Evolutionary conservation across 306 rosid genomes (phyloP), one percentile per base, ranked within the genome.

Genomic region (Neltuma alba): DNA sequence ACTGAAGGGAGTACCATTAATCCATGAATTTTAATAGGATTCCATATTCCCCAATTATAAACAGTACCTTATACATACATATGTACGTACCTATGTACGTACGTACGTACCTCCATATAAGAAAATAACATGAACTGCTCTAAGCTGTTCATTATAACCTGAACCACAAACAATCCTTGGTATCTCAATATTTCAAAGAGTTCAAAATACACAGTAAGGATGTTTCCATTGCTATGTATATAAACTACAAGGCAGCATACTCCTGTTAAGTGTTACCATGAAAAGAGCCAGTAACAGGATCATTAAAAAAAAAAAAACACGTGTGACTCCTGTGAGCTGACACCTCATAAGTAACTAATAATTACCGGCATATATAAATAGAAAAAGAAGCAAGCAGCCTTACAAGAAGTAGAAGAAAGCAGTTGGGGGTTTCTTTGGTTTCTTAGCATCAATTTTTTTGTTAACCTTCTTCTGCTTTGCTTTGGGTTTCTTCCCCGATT

Each of bases 321-420:
- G 64, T 47, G 41, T 48, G 31, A 14, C 21, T 74, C 63, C 36
- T 48, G 31, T 11, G 21, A 18, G 63, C 42, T 38, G 64, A 74
- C 80, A 81, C 34, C 54, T 47, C 72, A 73, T 41, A 41, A 67
- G 80, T 78, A 30, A 31, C 16, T 27, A 83, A 64, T 64, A 48
- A 54, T 66, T 70, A 73, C 50, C 70, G 31, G 67, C 37, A 77
- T 47, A 75, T 31, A 47, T 30, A 45, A 57, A 20, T 78, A 80
- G 47, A 52, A 50, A 15, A 69, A 34, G 74, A 37, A n/a, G 55
- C 73, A 33, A 3, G 72, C 40, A 21, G 69, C 50, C 86, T 36
- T 93, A 95, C 99, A 95, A 79, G 87, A 89, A 95, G 88, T 84
- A 92, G 89, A 95, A 95, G 96, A 95, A 95, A 77, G 97, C 99